These are phyloP conservation scores for Wickerhamiella dianesei DNA, from an alignment of 805 yeast species.

Conservation along the genomic window DNA sequence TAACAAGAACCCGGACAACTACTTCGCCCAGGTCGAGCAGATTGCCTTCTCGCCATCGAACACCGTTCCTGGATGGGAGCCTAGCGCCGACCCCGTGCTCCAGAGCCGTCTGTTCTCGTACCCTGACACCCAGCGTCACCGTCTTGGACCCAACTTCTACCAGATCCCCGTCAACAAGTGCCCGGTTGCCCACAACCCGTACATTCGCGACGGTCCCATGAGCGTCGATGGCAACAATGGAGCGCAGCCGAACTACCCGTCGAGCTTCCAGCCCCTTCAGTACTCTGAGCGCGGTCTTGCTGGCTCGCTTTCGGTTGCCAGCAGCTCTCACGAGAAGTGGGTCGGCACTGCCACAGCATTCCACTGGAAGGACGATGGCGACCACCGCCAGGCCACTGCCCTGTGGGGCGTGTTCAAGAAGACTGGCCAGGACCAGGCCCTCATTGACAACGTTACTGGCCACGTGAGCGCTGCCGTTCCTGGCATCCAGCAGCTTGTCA, in stretches of 20 bases:
- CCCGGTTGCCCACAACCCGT: constrained; percentile 36
- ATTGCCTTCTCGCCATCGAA: constrained; percentile 61
- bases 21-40: constrained; percentile 39
- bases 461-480: constrained; percentile 59
- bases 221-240: constrained; percentile 36
- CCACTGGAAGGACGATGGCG: constrained; percentile 73
- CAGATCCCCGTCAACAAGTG: constrained; percentile 55
- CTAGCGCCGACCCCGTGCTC: constrained; percentile 65
- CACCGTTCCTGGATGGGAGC: constrained; percentile 61
- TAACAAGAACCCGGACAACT: constrained; percentile 44
- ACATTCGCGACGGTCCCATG: constrained; percentile 53
- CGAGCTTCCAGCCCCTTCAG: constrained; percentile 28
- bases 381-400: constrained; percentile 62
- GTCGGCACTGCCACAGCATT: constrained; percentile 67
- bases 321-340: constrained; percentile 60
- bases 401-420: constrained; percentile 69
- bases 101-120: constrained; percentile 66
- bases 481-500: constrained; percentile 63
- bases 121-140: constrained; percentile 64
- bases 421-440: constrained; percentile 70
- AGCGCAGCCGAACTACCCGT: constrained; percentile 38
- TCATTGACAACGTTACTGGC: constrained; percentile 71
- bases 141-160: constrained; percentile 55
- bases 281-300: constrained; percentile 19
- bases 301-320: constrained; percentile 1